A percentile compares a stretch with the other conserved stretches of the same genome.
These are phyloP conservation scores for Hypoxylon rubiginosum DNA, from an alignment of 2,329 filamentous ascomycete species.

Conservation along the genomic window DNA sequence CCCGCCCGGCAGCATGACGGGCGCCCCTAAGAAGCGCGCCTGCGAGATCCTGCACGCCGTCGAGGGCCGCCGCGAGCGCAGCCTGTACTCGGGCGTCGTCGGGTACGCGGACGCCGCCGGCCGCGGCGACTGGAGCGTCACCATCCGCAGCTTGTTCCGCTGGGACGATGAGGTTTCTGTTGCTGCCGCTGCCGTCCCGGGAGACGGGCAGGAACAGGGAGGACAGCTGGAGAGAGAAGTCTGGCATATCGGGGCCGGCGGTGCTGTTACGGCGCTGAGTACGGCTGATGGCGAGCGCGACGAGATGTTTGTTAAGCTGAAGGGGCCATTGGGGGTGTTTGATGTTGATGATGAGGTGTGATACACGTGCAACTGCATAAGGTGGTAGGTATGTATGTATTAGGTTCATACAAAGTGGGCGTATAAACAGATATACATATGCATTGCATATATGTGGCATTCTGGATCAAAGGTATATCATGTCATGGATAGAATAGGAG, in stretches of 20 bases:
- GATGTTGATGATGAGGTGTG: conserved; percentile 54
- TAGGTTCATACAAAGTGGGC: background rate
- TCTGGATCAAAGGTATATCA: background rate
- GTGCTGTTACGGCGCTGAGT: conserved; percentile 88
- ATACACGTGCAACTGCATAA: conserved; percentile 14
- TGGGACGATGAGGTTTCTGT: conserved; percentile 71
- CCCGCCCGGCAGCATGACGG: conserved; percentile 96
- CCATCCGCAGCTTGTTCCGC: conserved; percentile 84
- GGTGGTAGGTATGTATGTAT: background rate
- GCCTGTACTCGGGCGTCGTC: conserved; percentile 88
- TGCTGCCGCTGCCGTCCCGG: conserved; percentile 36
- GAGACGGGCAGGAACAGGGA: conserved; percentile 48
- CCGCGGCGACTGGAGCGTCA: conserved; percentile 89
- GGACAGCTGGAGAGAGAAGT: conserved; percentile 61
- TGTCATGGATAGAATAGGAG: background rate
- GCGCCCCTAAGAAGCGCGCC: conserved; percentile 92
- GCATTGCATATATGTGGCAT: background rate
- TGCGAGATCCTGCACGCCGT: conserved; percentile 83
- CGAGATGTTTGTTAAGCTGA: conserved; percentile 87
- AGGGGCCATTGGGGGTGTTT: conserved; percentile 68
- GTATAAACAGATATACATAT: background rate
- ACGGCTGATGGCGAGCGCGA: conserved; percentile 85
- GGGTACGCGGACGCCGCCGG: conserved; percentile 92
- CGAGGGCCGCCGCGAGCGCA: conserved; percentile 73
- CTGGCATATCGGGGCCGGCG: conserved; percentile 91